A percentile compares a stretch with the other conserved stretches of the same genome.
Conservation (phyloP, 2,329 filamentous ascomycete genomes). For the Xylariaceae sp. region DNA sequence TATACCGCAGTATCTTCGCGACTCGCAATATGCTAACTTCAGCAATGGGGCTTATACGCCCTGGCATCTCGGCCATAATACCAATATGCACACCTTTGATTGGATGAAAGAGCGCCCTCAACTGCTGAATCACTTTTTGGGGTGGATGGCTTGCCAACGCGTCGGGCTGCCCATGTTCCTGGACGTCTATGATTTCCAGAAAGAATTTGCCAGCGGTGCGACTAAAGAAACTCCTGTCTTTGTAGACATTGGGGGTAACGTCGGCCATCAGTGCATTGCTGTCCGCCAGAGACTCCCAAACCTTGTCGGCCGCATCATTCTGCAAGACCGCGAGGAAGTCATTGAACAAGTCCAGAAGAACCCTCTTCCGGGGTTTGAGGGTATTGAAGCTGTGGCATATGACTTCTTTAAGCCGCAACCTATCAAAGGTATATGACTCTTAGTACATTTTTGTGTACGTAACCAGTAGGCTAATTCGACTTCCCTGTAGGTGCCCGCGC, state of each 20-base stretch:
- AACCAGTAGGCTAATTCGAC: not conserved
- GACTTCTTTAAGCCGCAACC: constrained; percentile 17
- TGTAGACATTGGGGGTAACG: constrained; percentile 18
- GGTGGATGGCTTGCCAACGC: constrained; percentile 16
- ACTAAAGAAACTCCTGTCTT: constrained; percentile 14
- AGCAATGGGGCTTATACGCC: constrained; percentile 8
- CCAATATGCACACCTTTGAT: constrained; percentile 7
- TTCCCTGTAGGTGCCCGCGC: constrained; percentile 13
- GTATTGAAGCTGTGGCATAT: constrained; percentile 12
- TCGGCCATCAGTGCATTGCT: constrained; percentile 17
- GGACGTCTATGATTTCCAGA: constrained; percentile 16
- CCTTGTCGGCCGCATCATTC: constrained; percentile 17
- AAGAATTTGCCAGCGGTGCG: constrained; percentile 8
- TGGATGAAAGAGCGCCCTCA: constrained; percentile 15
- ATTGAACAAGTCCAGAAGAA: constrained; percentile 9
- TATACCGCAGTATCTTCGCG: constrained; percentile 15
- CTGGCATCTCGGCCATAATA: constrained; percentile 15
- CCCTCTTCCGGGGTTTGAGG: constrained; percentile 15
- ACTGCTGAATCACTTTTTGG: constrained; percentile 9
- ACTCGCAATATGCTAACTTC: constrained; percentile 10
- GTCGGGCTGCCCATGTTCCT: constrained; percentile 16
- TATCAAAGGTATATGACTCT: constrained; percentile 7
- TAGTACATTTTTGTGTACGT: not conserved
- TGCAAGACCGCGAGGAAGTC: constrained; percentile 15
- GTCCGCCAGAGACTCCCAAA: constrained; percentile 11